These are phyloP conservation scores for Aquilaria sinensis DNA, from an alignment of 345 rosid genomes.

Conservation along the genomic window DNA sequence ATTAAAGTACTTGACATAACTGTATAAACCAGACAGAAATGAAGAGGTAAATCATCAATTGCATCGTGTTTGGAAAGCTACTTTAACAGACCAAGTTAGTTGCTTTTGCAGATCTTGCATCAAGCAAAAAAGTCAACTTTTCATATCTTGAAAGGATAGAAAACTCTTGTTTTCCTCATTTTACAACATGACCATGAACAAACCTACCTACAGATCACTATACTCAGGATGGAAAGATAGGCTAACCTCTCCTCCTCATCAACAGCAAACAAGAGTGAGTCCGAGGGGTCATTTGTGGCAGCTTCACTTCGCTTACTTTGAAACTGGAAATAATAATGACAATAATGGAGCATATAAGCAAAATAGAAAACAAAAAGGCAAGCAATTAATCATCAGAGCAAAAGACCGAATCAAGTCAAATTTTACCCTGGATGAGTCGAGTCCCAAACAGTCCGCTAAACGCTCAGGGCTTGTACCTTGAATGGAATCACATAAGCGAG, in stretches of 20 bases:
- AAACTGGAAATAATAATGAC: constrained; percentile 37
- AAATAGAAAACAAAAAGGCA: no score
- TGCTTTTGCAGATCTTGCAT: no score
- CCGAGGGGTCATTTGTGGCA: constrained; percentile 40
- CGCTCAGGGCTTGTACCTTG: constrained; percentile 96
- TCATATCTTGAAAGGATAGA: no score
- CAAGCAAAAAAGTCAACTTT: no score
- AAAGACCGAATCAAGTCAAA: constrained; percentile 7
- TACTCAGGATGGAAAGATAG: constrained; percentile 5
- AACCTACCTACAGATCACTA: constrained; percentile 3
- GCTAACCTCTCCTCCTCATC: constrained; percentile 79
- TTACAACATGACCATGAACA: no score
- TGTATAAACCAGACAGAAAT: no score
- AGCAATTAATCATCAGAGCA: neutral
- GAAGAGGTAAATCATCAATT: no score
- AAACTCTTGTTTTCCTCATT: no score
- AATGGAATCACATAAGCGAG: constrained; percentile 89
- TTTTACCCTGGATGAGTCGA: constrained; percentile 90
- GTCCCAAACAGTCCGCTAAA: constrained; percentile 94
- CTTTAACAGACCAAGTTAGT: no score
- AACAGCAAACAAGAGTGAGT: constrained; percentile 48
- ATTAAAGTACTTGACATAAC: no score
- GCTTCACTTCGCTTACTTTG: constrained; percentile 53
- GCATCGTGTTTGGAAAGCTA: no score
- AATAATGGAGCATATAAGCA: constrained; percentile 4